A percentile compares a stretch with the other conserved stretches of the same genome.
phyloP scores from a whole-genome alignment of 768 basidiomycete genomes.

The Kwoniella newhampshirensis region DNA sequence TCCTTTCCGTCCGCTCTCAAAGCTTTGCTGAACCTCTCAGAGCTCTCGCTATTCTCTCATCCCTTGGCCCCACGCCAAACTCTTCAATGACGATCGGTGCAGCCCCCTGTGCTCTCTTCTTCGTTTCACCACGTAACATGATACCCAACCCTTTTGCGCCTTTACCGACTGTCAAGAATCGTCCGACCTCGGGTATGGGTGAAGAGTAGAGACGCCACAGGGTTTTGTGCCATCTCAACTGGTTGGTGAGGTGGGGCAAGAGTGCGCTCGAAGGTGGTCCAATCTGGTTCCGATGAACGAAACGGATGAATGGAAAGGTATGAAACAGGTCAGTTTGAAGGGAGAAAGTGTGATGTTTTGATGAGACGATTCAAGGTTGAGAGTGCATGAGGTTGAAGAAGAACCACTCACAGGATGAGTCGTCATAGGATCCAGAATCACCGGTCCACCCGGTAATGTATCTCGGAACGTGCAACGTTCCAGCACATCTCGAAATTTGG shows the following conservation, averaged over 20 bases:
- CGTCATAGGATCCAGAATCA: conserved; percentile 41
- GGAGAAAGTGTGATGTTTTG: no score
- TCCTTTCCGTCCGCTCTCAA: no score
- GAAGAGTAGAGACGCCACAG: conserved; percentile 33
- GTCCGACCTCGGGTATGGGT: conserved; percentile 19
- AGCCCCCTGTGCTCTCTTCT: conserved; percentile 25
- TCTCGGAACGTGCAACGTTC: conserved; percentile 20
- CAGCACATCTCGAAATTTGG: conserved; percentile 30
- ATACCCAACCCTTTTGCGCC: conserved; percentile 50
- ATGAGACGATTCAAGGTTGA: background rate
- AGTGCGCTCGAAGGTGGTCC: conserved; percentile 33
- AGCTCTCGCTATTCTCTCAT: conserved; percentile 8
- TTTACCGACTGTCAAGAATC: conserved; percentile 43
- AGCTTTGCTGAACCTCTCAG: background rate
- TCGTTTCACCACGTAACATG: conserved; percentile 45
- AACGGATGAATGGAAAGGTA: background rate
- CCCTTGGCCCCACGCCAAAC: conserved; percentile 28
- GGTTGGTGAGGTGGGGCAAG: conserved; percentile 36
- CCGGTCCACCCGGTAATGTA: conserved; percentile 8
- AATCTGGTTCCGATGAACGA: conserved; percentile 15
- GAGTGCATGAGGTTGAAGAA: background rate
- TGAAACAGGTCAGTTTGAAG: no score
- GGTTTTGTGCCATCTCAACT: conserved; percentile 49
- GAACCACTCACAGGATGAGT: conserved; percentile 35
- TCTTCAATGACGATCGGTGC: conserved; percentile 31